Conservation (phyloP, 2,329 filamentous ascomycete species). For the Aspergillus sp. region DNA sequence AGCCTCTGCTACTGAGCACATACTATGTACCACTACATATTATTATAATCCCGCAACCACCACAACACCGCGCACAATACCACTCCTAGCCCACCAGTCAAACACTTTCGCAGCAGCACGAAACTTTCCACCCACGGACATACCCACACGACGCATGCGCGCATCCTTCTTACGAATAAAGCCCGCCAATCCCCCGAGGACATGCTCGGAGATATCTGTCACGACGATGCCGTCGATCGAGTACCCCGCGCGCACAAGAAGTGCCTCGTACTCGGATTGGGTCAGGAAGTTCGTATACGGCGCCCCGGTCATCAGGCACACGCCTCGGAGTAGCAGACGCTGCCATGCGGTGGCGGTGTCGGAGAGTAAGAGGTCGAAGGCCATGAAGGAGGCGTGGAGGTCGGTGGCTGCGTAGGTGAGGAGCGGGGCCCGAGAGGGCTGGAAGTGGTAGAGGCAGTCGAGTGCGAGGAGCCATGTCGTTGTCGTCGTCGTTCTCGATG, state of each 20-base stretch:
- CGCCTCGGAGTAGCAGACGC: constrained; percentile 37
- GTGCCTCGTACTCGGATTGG: constrained; percentile 44
- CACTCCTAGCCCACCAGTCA: constrained; percentile 43
- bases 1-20: no score
- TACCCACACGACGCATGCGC: constrained; percentile 28
- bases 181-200: constrained; percentile 51
- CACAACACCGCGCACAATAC: constrained; percentile 40
- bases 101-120: constrained; percentile 36
- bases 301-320: constrained; percentile 51
- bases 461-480: constrained; percentile 55
- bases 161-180: constrained; percentile 44
- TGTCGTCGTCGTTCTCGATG: background rate
- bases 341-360: constrained; percentile 25
- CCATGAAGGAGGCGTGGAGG: constrained; percentile 53
- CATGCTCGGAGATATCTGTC: constrained; percentile 53
- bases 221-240: constrained; percentile 42
- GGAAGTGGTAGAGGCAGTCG: constrained; percentile 59
- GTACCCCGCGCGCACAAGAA: constrained; percentile 53
- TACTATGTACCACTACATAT: no score
- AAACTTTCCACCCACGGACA: constrained; percentile 37
- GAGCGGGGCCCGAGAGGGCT: constrained; percentile 51
- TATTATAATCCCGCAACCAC: constrained; percentile 34
- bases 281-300: constrained; percentile 53
- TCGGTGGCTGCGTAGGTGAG: constrained; percentile 42
- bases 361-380: constrained; percentile 53